Evolutionary conservation across 176 grass and related monocot species (phyloP).

Genomic region (Rhynchospora tenuis): DNA sequence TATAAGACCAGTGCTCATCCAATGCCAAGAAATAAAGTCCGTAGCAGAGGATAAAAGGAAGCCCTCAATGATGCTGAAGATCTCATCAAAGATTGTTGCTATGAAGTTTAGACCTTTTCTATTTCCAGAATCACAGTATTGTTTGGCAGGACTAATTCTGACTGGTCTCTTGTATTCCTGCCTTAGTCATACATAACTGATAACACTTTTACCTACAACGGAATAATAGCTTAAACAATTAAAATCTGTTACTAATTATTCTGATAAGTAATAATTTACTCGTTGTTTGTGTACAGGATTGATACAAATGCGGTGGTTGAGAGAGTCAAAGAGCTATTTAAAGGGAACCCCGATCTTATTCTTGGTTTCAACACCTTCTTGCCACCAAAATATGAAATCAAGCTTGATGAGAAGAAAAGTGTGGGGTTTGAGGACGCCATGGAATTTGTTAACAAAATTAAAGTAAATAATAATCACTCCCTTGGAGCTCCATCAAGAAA

Average conservation of each 20-base stretch:
- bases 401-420: constrained; percentile 90
- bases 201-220: neutral
- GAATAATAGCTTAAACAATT: neutral
- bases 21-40: too few relatives aligned
- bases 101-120: neutral
- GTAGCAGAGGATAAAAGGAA: too few relatives aligned
- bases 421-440: constrained; percentile 98
- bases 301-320: constrained; percentile 92
- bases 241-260: neutral
- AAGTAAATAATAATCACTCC: constrained; percentile 32
- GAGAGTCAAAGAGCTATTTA: constrained; percentile 90
- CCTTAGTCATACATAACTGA: neutral
- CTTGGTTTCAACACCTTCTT: constrained; percentile 95
- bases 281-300: constrained; percentile 41
- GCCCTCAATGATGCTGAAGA: too few relatives aligned
- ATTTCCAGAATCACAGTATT: neutral
- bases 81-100: neutral
- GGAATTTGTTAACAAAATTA: constrained; percentile 98
- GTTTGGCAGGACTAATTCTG: neutral
- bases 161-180: neutral
- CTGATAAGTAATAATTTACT: neutral
- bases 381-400: constrained; percentile 95
- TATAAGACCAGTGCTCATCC: too few relatives aligned
- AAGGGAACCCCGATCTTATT: constrained; percentile 80
- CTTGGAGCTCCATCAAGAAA: neutral